Percentiles rank a stretch among this genome's conserved stretches.
These are phyloP conservation scores for Licmophora abbreviata DNA, from an alignment of 108 stramenopile genomes.

Conservation along the genomic window DNA sequence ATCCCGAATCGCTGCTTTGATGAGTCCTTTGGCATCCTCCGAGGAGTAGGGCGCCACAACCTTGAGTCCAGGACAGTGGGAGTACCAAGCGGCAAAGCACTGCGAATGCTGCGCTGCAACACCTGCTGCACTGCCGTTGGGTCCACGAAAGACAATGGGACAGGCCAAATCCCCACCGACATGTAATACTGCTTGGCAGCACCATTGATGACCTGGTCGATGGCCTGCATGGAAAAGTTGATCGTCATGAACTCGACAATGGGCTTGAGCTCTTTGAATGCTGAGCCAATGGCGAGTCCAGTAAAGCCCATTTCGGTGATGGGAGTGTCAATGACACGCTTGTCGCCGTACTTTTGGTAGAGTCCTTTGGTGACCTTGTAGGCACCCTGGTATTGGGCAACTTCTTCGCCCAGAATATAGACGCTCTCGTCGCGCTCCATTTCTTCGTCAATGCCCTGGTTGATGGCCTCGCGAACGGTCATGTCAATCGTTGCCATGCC, in stretches of 20 bases:
- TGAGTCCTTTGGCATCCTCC: conserved; percentile 97
- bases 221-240: conserved; percentile 99
- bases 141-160: conserved; percentile 98
- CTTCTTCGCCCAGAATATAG: conserved; percentile 97
- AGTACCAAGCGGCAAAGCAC: conserved; percentile 98
- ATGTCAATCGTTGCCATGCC: conserved; percentile 74
- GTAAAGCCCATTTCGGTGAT: conserved; percentile 99
- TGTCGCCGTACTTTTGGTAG: conserved; percentile 96
- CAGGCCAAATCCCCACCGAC: conserved; percentile 92
- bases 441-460: conserved; percentile 96
- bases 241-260: conserved; percentile 99
- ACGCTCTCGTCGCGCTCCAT: conserved; percentile 92
- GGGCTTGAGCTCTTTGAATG: conserved; percentile 90
- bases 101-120: conserved; percentile 99
- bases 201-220: conserved; percentile 96
- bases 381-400: conserved; percentile 99
- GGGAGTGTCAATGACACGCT: conserved; percentile 98
- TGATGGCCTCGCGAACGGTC: conserved; percentile 96
- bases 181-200: conserved; percentile 99
- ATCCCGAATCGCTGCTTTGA: conserved; percentile 99
- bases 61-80: conserved; percentile 86
- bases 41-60: conserved; percentile 92
- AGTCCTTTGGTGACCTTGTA: conserved; percentile 99
- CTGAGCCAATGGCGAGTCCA: conserved; percentile 92
- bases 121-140: conserved; percentile 97